Conservation (phyloP, 2,329 filamentous ascomycete species). For the Hypoxylon sp. region DNA sequence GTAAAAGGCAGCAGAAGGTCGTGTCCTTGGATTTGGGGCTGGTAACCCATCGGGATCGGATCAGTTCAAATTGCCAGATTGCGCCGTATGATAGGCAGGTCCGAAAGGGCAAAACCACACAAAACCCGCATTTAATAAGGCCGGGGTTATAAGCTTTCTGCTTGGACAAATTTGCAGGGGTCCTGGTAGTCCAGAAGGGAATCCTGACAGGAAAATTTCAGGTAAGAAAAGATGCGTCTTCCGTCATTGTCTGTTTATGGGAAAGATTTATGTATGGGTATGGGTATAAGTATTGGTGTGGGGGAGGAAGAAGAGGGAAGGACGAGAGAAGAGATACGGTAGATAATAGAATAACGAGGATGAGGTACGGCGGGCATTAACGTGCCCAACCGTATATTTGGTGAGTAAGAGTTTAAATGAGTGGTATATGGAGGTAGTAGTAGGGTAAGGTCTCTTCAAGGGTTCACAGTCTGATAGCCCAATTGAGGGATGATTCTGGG, state of each 20-base stretch:
- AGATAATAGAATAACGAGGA: slow-evolving; percentile 8
- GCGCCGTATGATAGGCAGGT: slow-evolving; percentile 48
- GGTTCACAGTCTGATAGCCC: slow-evolving; percentile 19
- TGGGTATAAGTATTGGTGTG: too few relatives aligned
- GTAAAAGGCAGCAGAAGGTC: slow-evolving; percentile 11
- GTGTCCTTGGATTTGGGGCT: slow-evolving; percentile 44
- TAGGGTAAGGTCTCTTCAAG: slow-evolving; percentile 3
- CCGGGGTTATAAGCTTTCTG: slow-evolving; percentile 47
- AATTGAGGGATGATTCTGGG: slow-evolving; percentile 38
- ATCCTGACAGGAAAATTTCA: slow-evolving; percentile 41
- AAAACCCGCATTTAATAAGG: slow-evolving; percentile 46
- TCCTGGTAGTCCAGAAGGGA: slow-evolving; percentile 32
- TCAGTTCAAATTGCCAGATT: slow-evolving; percentile 48
- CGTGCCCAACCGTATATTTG: slow-evolving; percentile 1
- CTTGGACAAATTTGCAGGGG: slow-evolving; percentile 45
- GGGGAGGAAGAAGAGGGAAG: slow-evolving; percentile 19
- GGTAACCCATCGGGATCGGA: slow-evolving; percentile 47
- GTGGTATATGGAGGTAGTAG: slow-evolving; percentile 14
- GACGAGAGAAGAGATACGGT: slow-evolving; percentile 21
- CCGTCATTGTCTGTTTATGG: slow-evolving; percentile 32
- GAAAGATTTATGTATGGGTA: slow-evolving; percentile 1
- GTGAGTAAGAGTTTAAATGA: slow-evolving; percentile 5
- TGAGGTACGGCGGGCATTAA: slow-evolving; percentile 19
- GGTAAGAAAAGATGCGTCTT: slow-evolving; percentile 40
- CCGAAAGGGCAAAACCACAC: slow-evolving; percentile 44